These are phyloP conservation scores for Sparassis latifolia DNA, from an alignment of 1,284 basidiomycete genomes.

Conservation along the genomic window DNA sequence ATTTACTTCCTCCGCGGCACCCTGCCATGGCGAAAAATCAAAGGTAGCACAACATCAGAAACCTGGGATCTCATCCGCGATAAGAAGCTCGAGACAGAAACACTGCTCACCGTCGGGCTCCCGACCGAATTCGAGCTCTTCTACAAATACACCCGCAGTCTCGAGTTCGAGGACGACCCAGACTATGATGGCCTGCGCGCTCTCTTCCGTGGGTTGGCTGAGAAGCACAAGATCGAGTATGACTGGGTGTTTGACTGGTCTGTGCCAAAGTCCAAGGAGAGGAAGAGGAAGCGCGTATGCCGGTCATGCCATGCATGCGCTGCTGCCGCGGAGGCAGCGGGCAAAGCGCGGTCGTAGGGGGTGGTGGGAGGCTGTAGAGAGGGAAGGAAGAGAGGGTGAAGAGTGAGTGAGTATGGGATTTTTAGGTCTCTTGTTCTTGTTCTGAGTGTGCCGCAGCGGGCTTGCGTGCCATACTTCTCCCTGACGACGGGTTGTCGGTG, in stretches of 20 bases:
- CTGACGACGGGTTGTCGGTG: neutral
- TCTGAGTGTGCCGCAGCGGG: neutral
- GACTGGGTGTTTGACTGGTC: slow-evolving; percentile 28
- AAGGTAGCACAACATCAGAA: slow-evolving; percentile 68
- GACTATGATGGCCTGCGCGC: slow-evolving; percentile 85
- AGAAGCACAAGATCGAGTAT: slow-evolving; percentile 23
- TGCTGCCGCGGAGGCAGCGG: slow-evolving; percentile 15
- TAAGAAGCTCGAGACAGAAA: slow-evolving; percentile 55
- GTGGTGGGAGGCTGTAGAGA: neutral
- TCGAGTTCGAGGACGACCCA: slow-evolving; percentile 86
- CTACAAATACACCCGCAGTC: slow-evolving; percentile 78
- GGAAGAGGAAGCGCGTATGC: slow-evolving; percentile 16
- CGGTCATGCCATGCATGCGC: slow-evolving; percentile 18
- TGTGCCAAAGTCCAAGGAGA: slow-evolving; percentile 13
- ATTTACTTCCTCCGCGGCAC: slow-evolving; percentile 90
- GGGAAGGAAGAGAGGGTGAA: neutral
- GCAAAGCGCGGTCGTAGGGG: slow-evolving; percentile 4
- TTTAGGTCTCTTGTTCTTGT: neutral
- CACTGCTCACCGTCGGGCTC: slow-evolving; percentile 74
- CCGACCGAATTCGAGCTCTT: slow-evolving; percentile 86
- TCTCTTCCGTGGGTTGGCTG: slow-evolving; percentile 60
- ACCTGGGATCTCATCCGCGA: slow-evolving; percentile 76
- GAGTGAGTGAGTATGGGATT: neutral
- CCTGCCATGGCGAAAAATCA: slow-evolving; percentile 86
- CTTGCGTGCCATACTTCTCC: neutral